Evolutionary conservation across 768 basidiomycete genomes (phyloP).

Genomic region (Tylopilus rubrobrunneus): DNA sequence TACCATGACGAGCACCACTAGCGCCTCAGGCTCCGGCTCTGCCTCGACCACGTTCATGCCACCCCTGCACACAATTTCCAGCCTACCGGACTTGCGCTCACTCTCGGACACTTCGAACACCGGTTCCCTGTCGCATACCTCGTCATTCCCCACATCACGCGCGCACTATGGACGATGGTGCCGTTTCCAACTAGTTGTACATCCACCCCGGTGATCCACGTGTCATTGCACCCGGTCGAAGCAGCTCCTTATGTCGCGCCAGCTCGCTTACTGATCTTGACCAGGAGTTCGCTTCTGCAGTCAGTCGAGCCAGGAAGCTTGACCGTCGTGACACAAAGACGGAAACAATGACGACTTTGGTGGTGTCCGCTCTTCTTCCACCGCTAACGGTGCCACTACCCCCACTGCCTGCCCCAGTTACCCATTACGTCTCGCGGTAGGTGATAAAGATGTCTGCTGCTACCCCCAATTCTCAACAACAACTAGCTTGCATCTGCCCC

Average conservation of each 20-base stretch:
- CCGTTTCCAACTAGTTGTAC: constrained; percentile 60
- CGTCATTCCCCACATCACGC: constrained; percentile 57
- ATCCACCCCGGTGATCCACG: constrained; percentile 71
- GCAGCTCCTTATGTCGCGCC: constrained; percentile 56
- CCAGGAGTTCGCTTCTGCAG: constrained; percentile 48
- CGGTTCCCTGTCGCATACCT: constrained; percentile 36
- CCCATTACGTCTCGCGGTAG: no score
- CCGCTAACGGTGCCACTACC: no score
- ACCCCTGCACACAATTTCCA: constrained; percentile 65
- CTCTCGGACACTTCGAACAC: constrained; percentile 41
- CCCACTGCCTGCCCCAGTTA: no score
- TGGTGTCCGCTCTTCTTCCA: no score
- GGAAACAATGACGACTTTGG: no score
- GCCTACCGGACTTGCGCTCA: constrained; percentile 60
- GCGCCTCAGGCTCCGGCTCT: constrained; percentile 45
- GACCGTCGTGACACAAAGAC: no score
- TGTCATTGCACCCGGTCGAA: constrained; percentile 65
- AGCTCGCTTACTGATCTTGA: constrained; percentile 77
- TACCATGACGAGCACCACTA: constrained; percentile 47
- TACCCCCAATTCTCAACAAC: constrained; percentile 6
- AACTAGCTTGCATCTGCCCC: background rate
- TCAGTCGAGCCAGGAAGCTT: constrained; percentile 39
- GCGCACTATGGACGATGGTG: constrained; percentile 71
- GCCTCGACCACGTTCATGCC: constrained; percentile 77
- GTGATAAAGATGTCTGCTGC: constrained; percentile 18